These are phyloP conservation scores for Cyclotella cryptica DNA, from an alignment of 108 stramenopile species.

Conservation along the genomic window DNA sequence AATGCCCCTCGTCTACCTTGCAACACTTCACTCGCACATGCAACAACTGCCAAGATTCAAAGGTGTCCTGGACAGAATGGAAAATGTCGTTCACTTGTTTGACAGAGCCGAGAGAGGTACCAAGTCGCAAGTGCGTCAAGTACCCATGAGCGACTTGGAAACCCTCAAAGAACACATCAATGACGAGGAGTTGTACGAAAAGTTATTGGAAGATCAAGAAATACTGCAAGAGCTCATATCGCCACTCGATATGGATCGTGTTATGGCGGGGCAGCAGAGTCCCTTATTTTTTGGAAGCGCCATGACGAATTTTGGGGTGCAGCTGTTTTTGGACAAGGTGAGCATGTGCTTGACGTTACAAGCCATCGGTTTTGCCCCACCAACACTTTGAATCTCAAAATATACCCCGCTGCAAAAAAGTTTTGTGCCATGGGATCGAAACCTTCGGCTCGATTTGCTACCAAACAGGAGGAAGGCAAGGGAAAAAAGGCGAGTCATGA, in stretches of 20 bases:
- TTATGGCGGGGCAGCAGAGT: slow-evolving; percentile 86
- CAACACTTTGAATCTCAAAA: too few relatives aligned
- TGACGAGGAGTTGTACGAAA: slow-evolving; percentile 84
- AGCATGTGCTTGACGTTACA: neutral
- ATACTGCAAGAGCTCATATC: slow-evolving; percentile 80
- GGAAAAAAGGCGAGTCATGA: slow-evolving; percentile 24
- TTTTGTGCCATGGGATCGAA: slow-evolving; percentile 84
- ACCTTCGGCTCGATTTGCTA: slow-evolving; percentile 65
- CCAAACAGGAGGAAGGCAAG: slow-evolving; percentile 45
- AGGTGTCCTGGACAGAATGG: slow-evolving; percentile 89
- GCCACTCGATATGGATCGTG: slow-evolving; percentile 90
- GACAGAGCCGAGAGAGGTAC: slow-evolving; percentile 56
- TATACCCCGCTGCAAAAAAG: neutral
- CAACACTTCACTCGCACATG: too few relatives aligned
- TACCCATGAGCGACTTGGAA: slow-evolving; percentile 71
- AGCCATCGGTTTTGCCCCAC: neutral
- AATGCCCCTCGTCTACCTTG: neutral
- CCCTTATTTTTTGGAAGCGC: slow-evolving; percentile 96
- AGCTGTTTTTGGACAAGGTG: slow-evolving; percentile 83
- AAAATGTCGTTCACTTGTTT: slow-evolving; percentile 90
- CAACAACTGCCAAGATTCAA: slow-evolving; percentile 63
- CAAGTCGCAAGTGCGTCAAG: slow-evolving; percentile 74
- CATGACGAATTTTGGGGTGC: slow-evolving; percentile 97
- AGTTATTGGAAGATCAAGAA: slow-evolving; percentile 94
- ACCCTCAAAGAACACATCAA: slow-evolving; percentile 69